Base-by-base conservation (phyloP, 2,329 filamentous ascomycete species). In the Zopfia rhizophila region DNA sequence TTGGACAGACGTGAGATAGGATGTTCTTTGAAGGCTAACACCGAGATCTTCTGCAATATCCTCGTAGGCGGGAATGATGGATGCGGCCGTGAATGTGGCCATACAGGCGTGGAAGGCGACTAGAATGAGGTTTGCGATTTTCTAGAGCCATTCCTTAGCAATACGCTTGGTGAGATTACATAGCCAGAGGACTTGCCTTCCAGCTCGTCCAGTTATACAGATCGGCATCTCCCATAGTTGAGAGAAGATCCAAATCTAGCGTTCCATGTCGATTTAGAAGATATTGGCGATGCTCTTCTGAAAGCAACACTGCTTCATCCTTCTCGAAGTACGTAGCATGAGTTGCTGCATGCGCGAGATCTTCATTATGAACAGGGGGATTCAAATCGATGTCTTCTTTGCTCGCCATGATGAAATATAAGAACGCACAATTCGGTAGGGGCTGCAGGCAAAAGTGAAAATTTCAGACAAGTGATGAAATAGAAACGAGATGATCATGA, bases 31-130 rank as follows among this genome's bases (percentile, higher is more conserved):
- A 1, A 85, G 61, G 8, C 70, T 73, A 27, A 78, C 73, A 13
- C 66, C 66, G 2, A 84, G 65, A 32, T 84, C 81, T 21, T 70
- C 64, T 2, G 80, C 73, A 21, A 85, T 83, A 16, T 74, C 69
- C 32, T 76, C 73, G 56, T 79, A 85, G 3, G 80, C 81, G 2
- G 78, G 77, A 48, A 82, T 79, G 51, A 84, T 82, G 4, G 75
- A 67, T 0, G 80, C 74, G 0, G 82, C 79, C 1, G 74, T 80
- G 52, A 84, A 83, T 1, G 79, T 81, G 31, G 75, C 74, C 78
- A 84, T 84, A 65, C 78, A 78, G 19, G 80, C 78, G 44, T 84
- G 80, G 56, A 82, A 81, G 0, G 80, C 78, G 12, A 85, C 80
- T 7, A 84, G 73, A 8, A 75, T 44, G 0, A 85, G 66, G 46